A percentile compares a stretch with the other conserved stretches of the same genome.
Evolutionary conservation across 257 asterid species (phyloP).

Genomic region (Avicennia marina): DNA sequence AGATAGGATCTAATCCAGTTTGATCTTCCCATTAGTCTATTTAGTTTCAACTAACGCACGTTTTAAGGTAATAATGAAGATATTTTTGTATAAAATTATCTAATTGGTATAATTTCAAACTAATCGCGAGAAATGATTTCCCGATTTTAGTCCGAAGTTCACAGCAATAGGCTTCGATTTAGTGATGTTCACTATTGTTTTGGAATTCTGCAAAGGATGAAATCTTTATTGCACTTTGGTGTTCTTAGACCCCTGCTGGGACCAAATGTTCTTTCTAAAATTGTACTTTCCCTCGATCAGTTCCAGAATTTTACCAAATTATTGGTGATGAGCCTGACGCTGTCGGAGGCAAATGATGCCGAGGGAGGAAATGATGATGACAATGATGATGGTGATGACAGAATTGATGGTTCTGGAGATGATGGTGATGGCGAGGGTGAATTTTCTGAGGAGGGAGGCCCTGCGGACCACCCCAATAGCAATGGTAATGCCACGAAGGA

Average conservation of each 20-base stretch:
- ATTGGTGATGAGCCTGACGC: slow-evolving; percentile 20
- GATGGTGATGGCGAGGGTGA: slow-evolving; percentile 36
- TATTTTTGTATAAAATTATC: no score
- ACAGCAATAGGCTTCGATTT: no score
- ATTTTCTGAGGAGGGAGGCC: slow-evolving; percentile 32
- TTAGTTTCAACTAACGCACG: no score
- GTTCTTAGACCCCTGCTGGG: not conserved
- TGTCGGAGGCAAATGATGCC: slow-evolving; percentile 40
- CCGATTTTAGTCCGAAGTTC: no score
- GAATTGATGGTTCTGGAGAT: slow-evolving; percentile 25
- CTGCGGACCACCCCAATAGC: slow-evolving; percentile 31
- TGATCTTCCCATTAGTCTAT: no score
- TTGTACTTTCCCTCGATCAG: not conserved
- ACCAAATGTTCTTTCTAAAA: no score
- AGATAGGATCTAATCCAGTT: no score
- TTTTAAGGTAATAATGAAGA: no score
- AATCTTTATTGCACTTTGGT: not conserved
- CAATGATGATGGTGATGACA: slow-evolving; percentile 21
- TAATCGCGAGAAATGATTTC: no score
- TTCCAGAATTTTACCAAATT: slow-evolving; percentile 21
- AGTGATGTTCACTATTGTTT: not conserved
- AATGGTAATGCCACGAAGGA: slow-evolving; percentile 37
- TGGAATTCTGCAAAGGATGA: not conserved
- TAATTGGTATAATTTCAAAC: no score
- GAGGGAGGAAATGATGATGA: slow-evolving; percentile 42